These are phyloP conservation scores for Larix kaempferi DNA, from an alignment of 75 land plant species.

Conservation along the genomic window DNA sequence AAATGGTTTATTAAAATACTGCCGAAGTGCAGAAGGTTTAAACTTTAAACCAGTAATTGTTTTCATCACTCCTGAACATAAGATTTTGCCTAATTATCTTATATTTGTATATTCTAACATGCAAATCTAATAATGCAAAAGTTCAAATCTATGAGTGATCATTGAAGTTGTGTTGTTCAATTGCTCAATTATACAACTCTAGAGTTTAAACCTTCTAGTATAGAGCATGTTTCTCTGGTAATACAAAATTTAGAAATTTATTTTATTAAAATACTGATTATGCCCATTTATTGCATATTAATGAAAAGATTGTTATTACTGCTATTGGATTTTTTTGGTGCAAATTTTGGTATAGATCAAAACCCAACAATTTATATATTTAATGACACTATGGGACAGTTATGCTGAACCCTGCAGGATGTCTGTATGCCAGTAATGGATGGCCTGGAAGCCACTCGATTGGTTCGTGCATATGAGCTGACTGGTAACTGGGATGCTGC, in stretches of 20 bases:
- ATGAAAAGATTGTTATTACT: background rate
- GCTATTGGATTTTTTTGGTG: background rate
- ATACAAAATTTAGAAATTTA: background rate
- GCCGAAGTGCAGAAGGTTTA: background rate
- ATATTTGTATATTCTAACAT: background rate
- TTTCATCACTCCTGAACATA: background rate
- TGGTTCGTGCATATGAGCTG: conserved; percentile 69
- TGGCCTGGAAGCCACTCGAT: conserved; percentile 79
- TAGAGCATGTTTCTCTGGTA: background rate
- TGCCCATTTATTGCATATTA: background rate
- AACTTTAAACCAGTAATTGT: background rate
- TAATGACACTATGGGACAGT: background rate
- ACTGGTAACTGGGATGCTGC: conserved; percentile 62
- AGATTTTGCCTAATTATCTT: background rate
- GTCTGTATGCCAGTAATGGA: conserved; percentile 93
- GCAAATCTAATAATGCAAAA: background rate
- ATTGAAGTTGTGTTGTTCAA: background rate
- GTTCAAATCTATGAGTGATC: background rate
- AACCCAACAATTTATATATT: background rate
- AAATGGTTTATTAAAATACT: no score
- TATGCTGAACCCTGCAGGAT: conserved; percentile 31
- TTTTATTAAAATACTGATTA: background rate
- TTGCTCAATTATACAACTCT: background rate
- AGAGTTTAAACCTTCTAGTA: background rate
- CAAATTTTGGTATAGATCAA: background rate